These are phyloP conservation scores for Guadua angustifolia DNA, from an alignment of 176 grass and related monocot genomes.

Conservation along the genomic window DNA sequence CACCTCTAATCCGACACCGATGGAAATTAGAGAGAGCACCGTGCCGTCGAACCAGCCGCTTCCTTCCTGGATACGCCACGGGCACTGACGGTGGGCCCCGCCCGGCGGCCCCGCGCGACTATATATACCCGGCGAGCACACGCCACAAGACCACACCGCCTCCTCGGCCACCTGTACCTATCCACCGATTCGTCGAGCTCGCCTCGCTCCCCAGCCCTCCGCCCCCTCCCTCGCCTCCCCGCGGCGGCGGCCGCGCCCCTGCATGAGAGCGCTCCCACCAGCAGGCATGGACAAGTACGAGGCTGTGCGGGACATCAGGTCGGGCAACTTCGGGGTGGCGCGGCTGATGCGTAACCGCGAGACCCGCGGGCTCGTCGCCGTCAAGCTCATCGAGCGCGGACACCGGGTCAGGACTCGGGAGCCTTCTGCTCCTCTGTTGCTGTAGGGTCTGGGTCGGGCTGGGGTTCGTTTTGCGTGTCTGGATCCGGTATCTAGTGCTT, in stretches of 20 bases:
- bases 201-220: background rate
- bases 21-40: too few relatives aligned
- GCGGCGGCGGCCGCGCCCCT: background rate
- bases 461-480: background rate
- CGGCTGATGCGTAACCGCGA: constrained; percentile 80
- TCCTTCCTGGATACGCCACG: constrained; percentile 25
- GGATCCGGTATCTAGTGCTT: constrained; percentile 1
- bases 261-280: background rate
- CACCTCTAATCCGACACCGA: too few relatives aligned
- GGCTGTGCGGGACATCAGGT: constrained; percentile 76
- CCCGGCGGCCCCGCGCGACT: background rate
- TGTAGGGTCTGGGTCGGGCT: background rate
- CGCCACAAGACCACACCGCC: constrained; percentile 36
- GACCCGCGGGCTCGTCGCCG: constrained; percentile 78
- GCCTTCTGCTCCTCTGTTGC: background rate
- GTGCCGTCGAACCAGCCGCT: background rate
- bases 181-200: constrained; percentile 38
- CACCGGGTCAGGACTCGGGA: constrained; percentile 53
- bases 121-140: constrained; percentile 46
- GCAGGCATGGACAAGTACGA: constrained; percentile 87
- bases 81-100: constrained; percentile 17
- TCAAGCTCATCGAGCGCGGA: constrained; percentile 87
- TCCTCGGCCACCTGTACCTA: constrained; percentile 39
- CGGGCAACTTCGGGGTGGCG: constrained; percentile 91
- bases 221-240: background rate